Percentiles rank a stretch among this genome's conserved stretches.
Evolutionary conservation across 495 filamentous ascomycete genomes (phyloP).

Genomic region (Penicillium robsamsonii): DNA sequence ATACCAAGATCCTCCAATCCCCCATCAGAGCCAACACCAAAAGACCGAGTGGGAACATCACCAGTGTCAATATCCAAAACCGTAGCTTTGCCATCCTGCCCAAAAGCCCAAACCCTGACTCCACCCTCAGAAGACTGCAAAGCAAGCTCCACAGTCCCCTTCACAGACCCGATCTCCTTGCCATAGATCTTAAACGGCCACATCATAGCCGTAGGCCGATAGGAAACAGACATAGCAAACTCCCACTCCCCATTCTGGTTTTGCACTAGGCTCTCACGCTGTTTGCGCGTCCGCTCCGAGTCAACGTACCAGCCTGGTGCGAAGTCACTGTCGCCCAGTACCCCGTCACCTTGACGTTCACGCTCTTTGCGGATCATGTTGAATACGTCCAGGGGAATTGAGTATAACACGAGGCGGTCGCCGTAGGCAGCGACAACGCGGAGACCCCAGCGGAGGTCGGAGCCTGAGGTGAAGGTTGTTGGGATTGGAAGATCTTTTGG

Average conservation of each 20-base stretch:
- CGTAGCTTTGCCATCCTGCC: constrained; percentile 29
- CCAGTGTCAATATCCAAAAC: constrained; percentile 41
- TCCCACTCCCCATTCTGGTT: constrained; percentile 44
- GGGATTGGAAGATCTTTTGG: constrained; percentile 42
- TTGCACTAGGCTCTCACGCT: constrained; percentile 33
- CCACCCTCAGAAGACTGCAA: constrained; percentile 38
- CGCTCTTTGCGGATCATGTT: constrained; percentile 43
- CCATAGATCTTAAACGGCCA: constrained; percentile 46
- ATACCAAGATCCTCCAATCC: constrained; percentile 22
- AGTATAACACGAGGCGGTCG: constrained; percentile 57
- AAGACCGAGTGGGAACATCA: constrained; percentile 7
- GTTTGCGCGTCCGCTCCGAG: constrained; percentile 28
- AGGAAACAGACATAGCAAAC: constrained; percentile 37
- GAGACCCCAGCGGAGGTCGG: constrained; percentile 59
- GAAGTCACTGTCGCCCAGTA: constrained; percentile 39
- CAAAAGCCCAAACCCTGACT: constrained; percentile 43
- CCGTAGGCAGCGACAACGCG: constrained; percentile 61
- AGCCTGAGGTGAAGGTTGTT: constrained; percentile 56
- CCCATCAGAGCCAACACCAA: constrained; percentile 25
- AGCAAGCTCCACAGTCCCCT: constrained; percentile 37
- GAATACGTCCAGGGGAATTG: constrained; percentile 61
- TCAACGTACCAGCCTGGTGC: constrained; percentile 37
- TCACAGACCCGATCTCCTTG: constrained; percentile 41
- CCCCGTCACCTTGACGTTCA: constrained; percentile 31
- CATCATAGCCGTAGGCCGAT: constrained; percentile 37